These are phyloP conservation scores for Acmispon strigosus DNA, from an alignment of 306 rosid species.

Conservation along the genomic window DNA sequence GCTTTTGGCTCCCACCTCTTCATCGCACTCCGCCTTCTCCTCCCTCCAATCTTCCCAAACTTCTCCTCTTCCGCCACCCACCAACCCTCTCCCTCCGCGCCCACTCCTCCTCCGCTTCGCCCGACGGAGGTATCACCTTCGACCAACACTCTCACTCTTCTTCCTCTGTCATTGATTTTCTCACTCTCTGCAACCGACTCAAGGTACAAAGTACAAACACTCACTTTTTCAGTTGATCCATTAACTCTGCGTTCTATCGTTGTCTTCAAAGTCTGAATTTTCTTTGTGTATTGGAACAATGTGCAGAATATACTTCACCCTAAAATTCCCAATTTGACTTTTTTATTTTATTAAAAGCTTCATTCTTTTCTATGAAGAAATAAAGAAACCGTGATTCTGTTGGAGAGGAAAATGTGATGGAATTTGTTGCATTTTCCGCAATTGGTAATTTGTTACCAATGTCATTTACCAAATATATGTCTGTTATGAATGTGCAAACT, in stretches of 20 bases:
- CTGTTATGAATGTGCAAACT: neutral
- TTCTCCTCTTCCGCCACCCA: conserved; percentile 22
- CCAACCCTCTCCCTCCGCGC: conserved; percentile 46
- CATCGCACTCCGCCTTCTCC: conserved; percentile 29
- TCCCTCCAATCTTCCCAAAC: conserved; percentile 20
- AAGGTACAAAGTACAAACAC: conserved; percentile 38
- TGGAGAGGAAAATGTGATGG: neutral
- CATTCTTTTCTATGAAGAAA: too few relatives aligned
- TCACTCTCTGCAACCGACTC: conserved; percentile 73
- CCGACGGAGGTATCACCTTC: conserved; percentile 21
- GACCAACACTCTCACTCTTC: conserved; percentile 27
- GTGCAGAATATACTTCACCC: neutral
- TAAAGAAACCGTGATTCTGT: neutral
- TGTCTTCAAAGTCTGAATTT: neutral
- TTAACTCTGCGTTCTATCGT: neutral
- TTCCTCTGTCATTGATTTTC: conserved; percentile 70
- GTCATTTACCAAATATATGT: neutral
- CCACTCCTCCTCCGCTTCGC: conserved; percentile 25
- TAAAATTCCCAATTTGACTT: neutral
- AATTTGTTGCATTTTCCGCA: neutral
- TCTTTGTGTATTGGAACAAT: neutral
- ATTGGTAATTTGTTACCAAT: neutral
- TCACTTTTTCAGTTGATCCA: neutral
- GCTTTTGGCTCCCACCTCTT: conserved; percentile 31
- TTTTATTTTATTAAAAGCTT: neutral